Evolutionary conservation across 768 basidiomycete species (phyloP).

Genomic region (Auriscalpium vulgare): DNA sequence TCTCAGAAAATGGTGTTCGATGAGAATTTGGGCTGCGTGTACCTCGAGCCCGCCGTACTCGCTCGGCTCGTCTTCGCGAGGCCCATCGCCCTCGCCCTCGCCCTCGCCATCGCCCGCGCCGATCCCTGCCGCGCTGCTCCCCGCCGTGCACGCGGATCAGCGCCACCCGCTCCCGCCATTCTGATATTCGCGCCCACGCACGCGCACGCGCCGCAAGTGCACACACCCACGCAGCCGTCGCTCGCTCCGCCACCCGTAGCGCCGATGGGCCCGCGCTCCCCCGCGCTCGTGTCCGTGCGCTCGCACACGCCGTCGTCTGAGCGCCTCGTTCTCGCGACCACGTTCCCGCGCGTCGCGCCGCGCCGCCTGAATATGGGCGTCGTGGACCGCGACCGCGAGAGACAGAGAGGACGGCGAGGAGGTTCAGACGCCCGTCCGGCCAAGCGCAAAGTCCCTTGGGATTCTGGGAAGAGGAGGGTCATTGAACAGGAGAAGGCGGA

Average conservation of each 20-base stretch:
- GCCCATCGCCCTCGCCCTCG: conserved; percentile 37
- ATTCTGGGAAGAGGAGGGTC: conserved; percentile 73
- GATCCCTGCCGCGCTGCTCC: conserved; percentile 22
- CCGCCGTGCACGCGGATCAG: conserved; percentile 18
- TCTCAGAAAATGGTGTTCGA: conserved; percentile 30
- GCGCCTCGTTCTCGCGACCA: conserved; percentile 19
- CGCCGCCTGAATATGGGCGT: not conserved
- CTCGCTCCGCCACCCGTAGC: conserved; percentile 61
- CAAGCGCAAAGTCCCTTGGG: conserved; percentile 85
- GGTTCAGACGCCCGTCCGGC: conserved; percentile 38
- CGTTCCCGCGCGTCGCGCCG: not conserved
- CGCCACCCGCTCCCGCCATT: conserved; percentile 31
- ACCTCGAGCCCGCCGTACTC: conserved; percentile 21
- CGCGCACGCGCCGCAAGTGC: conserved; percentile 13
- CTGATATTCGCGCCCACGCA: conserved; percentile 15
- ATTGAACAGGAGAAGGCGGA: conserved; percentile 43
- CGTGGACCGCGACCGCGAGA: not conserved
- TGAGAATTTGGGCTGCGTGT: conserved; percentile 24
- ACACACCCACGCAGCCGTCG: conserved; percentile 23
- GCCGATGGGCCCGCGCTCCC: conserved; percentile 67
- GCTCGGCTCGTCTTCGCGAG: conserved; percentile 32
- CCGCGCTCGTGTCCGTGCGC: conserved; percentile 33
- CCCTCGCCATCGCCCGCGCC: conserved; percentile 31
- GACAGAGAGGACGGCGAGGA: conserved; percentile 21
- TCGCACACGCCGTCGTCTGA: conserved; percentile 75